Evolutionary conservation across 768 basidiomycete species (phyloP), one percentile per base, ranked within the genome.

Genomic region (Russula abietina): DNA sequence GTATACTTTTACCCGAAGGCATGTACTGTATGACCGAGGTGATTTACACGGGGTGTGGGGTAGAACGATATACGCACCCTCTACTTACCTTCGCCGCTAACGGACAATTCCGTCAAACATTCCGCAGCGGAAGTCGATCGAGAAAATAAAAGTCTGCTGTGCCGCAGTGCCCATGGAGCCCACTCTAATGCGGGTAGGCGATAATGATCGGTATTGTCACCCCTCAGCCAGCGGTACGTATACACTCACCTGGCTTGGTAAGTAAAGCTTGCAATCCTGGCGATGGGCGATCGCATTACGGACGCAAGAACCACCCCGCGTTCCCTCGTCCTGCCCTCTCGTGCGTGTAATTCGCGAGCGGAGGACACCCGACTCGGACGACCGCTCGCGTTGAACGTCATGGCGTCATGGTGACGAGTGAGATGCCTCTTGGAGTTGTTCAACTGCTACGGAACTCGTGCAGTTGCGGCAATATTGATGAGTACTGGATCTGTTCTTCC

Each of bases 291-390:
- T 60, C 43, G 33, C 17, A 45, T 19, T 36, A 14, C 28, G 19
- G 22, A 30, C 24, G n/a, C 30, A 57, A 36, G 28, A 28, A 26
- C 36, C 30, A 5, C 28, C 43, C 51, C 57, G 51, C 52, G 26
- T 55, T 30, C 36, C 38, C 45, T 39, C 10, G 1, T 16, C 57
- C 16, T 48, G 22, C 30, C 22, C 26, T 17, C 4, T 26, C 41
- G 60, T 24, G 60, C 60, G 46, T 55, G 53, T 55, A 28, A 49
- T 36, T 36, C 26, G 43, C 36, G 38, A 38, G 30, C 33, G 14
- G 43, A 22, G 45, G 56, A 17, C 45, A 48, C 16, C 41, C 26
- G 39, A 32, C 43, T 38, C 28, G 36, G 26, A 48, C 10, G 36
- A 19, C 9, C 10, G 7, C 22, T 5, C 10, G 11, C 22, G 19